These are phyloP conservation scores for Eustoma russellianum DNA, from an alignment of 257 asterid genomes.

Conservation along the genomic window DNA sequence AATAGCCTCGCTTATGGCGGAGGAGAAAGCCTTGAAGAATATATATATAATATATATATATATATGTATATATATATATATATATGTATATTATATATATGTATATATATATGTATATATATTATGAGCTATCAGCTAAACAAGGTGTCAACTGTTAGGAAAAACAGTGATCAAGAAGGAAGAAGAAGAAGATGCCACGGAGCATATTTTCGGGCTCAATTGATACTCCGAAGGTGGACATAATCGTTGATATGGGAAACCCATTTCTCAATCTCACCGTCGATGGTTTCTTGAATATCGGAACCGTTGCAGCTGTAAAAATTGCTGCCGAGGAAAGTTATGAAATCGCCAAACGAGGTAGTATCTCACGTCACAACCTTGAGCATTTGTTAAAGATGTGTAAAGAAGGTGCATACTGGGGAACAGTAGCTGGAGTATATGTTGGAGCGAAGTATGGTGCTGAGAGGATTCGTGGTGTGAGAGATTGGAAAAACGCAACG, in stretches of 20 bases:
- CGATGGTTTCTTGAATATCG: slow-evolving; percentile 72
- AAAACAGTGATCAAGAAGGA: not conserved
- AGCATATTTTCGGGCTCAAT: slow-evolving; percentile 34
- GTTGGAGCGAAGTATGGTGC: slow-evolving; percentile 68
- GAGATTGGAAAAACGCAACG: slow-evolving; percentile 85
- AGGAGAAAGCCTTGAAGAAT: too few species aligned
- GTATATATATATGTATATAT: too few species aligned
- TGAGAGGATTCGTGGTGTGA: slow-evolving; percentile 57
- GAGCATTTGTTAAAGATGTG: slow-evolving; percentile 86
- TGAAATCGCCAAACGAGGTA: slow-evolving; percentile 46
- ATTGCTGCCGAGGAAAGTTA: slow-evolving; percentile 69
- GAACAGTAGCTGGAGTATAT: slow-evolving; percentile 70
- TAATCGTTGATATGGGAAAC: slow-evolving; percentile 53
- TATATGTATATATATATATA: too few species aligned
- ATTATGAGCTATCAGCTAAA: too few species aligned
- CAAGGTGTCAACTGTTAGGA: not conserved
- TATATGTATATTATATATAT: too few species aligned
- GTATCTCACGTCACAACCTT: slow-evolving; percentile 35
- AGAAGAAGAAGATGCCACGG: slow-evolving; percentile 20
- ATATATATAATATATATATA: too few species aligned
- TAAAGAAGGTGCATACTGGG: slow-evolving; percentile 92
- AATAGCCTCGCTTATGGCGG: too few species aligned
- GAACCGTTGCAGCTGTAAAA: slow-evolving; percentile 61
- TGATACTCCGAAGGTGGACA: slow-evolving; percentile 40
- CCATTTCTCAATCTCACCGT: slow-evolving; percentile 63